Percentiles rank a stretch among this genome's conserved stretches.
Evolutionary conservation across 805 yeast genomes (phyloP).

Genomic region (Myxozyma monticola): DNA sequence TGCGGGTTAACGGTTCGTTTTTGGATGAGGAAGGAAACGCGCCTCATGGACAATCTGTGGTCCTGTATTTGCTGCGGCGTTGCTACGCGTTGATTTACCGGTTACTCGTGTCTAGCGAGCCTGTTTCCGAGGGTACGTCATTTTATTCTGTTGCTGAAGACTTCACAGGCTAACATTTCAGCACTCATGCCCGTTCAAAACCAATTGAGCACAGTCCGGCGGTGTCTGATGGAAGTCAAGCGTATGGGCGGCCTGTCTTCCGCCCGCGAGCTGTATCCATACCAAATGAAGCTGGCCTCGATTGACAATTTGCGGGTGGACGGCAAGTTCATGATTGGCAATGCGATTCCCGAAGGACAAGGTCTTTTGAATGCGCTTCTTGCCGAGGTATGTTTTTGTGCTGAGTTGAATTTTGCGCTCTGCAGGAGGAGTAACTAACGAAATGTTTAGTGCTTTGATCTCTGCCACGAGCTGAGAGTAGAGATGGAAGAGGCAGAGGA

Average conservation of each 20-base stretch:
- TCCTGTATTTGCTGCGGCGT: slow-evolving; percentile 79
- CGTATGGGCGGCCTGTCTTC: slow-evolving; percentile 89
- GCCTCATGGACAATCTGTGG: slow-evolving; percentile 51
- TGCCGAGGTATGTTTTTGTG: slow-evolving; percentile 18
- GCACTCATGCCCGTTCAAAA: slow-evolving; percentile 91
- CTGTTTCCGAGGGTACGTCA: slow-evolving; percentile 69
- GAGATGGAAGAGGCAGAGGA: slow-evolving; percentile 44
- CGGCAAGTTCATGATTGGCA: slow-evolving; percentile 88
- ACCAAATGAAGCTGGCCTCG: slow-evolving; percentile 89
- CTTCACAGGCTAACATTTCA: not conserved
- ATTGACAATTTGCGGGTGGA: slow-evolving; percentile 83
- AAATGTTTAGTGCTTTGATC: slow-evolving; percentile 68
- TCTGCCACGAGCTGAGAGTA: slow-evolving; percentile 83
- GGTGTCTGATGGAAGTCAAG: slow-evolving; percentile 85
- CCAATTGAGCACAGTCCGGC: slow-evolving; percentile 85
- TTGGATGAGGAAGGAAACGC: slow-evolving; percentile 36
- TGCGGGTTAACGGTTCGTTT: slow-evolving; percentile 64
- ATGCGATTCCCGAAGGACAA: slow-evolving; percentile 95
- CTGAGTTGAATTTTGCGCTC: not conserved
- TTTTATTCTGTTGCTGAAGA: not conserved
- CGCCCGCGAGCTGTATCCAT: slow-evolving; percentile 89
- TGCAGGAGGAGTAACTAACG: not conserved
- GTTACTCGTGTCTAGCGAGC: slow-evolving; percentile 87
- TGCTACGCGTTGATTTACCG: slow-evolving; percentile 90
- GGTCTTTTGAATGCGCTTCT: slow-evolving; percentile 64